These are phyloP conservation scores for Myriangium duriaei DNA, from an alignment of 2,329 filamentous ascomycete species.

Conservation along the genomic window DNA sequence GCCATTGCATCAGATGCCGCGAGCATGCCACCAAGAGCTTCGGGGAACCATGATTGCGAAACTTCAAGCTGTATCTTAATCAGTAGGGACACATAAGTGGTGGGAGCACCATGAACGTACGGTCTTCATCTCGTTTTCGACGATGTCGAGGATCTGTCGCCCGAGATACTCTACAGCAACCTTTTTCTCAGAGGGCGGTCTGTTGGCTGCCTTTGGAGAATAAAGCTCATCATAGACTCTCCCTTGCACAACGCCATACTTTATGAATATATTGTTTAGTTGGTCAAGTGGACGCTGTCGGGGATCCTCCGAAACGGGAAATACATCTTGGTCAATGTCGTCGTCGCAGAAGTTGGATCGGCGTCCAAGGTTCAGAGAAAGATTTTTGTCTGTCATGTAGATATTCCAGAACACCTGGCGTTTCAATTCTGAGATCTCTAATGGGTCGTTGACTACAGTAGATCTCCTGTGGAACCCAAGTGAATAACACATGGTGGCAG, in stretches of 20 bases:
- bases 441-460: slow-evolving; percentile 6
- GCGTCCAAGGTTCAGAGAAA: slow-evolving; percentile 9
- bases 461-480: slow-evolving; percentile 10
- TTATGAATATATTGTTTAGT: slow-evolving; percentile 7
- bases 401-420: slow-evolving; percentile 12
- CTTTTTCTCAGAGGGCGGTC: slow-evolving; percentile 4
- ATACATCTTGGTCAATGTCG: slow-evolving; percentile 11
- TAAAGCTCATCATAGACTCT: slow-evolving; percentile 10
- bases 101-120: too few relatives aligned
- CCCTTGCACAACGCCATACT: slow-evolving; percentile 8
- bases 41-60: slow-evolving; percentile 5
- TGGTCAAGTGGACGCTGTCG: slow-evolving; percentile 9
- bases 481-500: slow-evolving; percentile 11
- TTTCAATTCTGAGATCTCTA: slow-evolving; percentile 8
- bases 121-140: slow-evolving; percentile 6
- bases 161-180: slow-evolving; percentile 5
- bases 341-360: slow-evolving; percentile 10
- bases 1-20: slow-evolving; percentile 11
- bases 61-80: slow-evolving; percentile 8
- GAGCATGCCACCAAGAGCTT: slow-evolving; percentile 9
- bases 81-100: too few relatives aligned
- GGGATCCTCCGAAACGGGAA: slow-evolving; percentile 4
- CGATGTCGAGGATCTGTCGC: neutral
- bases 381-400: slow-evolving; percentile 10
- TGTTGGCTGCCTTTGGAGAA: slow-evolving; percentile 1